Percentiles rank a stretch among this genome's conserved stretches.
Evolutionary conservation across 805 yeast genomes (phyloP).

Genomic region (Cyberlindnera samutprakarnensis): DNA sequence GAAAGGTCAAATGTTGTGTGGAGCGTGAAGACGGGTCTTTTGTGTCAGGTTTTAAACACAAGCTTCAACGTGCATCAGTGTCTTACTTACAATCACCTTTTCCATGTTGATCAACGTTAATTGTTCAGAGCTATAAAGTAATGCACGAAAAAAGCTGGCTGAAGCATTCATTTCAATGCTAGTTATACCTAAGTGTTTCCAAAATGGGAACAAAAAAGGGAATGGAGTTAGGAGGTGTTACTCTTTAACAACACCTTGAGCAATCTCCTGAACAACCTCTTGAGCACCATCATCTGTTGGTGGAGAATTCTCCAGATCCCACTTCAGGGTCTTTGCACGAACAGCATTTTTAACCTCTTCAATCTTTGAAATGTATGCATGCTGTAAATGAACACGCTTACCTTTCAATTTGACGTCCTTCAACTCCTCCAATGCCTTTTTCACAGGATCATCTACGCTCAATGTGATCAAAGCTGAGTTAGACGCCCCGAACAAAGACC

Average conservation of each 20-base stretch:
- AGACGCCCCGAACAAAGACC: conserved; percentile 25
- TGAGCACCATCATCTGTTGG: conserved; percentile 5
- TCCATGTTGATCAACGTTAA: no score
- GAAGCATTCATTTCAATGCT: no score
- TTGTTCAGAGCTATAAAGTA: no score
- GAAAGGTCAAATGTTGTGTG: no score
- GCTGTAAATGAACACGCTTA: conserved; percentile 27
- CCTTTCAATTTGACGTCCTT: conserved; percentile 31
- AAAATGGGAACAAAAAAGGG: no score
- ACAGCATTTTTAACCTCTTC: conserved; percentile 37
- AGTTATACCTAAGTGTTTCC: no score
- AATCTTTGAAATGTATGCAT: conserved; percentile 36
- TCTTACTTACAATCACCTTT: no score
- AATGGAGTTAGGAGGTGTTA: no score
- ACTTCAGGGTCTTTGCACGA: background rate
- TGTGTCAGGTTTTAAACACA: no score
- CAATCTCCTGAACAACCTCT: background rate
- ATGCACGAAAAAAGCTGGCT: no score
- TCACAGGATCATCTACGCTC: conserved; percentile 33
- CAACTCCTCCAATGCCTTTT: conserved; percentile 35
- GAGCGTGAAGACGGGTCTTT: background rate
- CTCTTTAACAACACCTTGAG: no score
- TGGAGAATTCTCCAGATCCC: conserved; percentile 10
- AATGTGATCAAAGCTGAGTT: conserved; percentile 47
- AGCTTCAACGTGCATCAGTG: no score